Evolutionary conservation across 345 rosid species (phyloP).

Genomic region (Brassica napus): Da-Ae NC_063439.1:28890501-28891000

Average conservation of each 20-base stretch:
- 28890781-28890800: slow-evolving; percentile 80
- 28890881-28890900: slow-evolving; percentile 42
- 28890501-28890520: neutral
- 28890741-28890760: slow-evolving; percentile 90
- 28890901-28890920: slow-evolving; percentile 71
- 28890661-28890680: slow-evolving; percentile 78
- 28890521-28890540: neutral
- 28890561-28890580: slow-evolving; percentile 85
- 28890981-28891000: slow-evolving; percentile 54
- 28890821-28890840: slow-evolving; percentile 66
- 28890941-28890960: slow-evolving; percentile 74
- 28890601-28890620: slow-evolving; percentile 55
- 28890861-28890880: slow-evolving; percentile 57
- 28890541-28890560: neutral
- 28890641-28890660: slow-evolving; percentile 60
- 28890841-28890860: slow-evolving; percentile 55
- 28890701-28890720: slow-evolving; percentile 58
- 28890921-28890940: slow-evolving; percentile 63
- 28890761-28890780: slow-evolving; percentile 77
- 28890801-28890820: slow-evolving; percentile 66
- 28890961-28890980: slow-evolving; percentile 64
- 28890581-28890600: slow-evolving; percentile 63
- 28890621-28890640: slow-evolving; percentile 85
- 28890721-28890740: slow-evolving; percentile 65
- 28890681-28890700: slow-evolving; percentile 68